Evolutionary conservation across 179 eudicot species (phyloP).

Genomic region (Sideroxylon spinosum): DNA sequence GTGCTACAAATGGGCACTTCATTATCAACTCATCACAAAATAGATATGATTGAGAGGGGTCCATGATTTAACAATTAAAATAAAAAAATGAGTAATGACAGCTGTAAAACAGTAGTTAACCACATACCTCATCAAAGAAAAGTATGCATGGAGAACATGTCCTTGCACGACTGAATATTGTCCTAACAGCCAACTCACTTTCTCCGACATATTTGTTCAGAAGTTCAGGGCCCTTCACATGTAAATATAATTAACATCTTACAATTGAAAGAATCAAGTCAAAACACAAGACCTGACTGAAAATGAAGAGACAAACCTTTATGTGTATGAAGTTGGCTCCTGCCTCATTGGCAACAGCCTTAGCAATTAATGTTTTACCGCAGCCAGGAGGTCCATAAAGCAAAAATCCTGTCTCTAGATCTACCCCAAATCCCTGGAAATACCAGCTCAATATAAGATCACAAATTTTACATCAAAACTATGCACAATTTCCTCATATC

Average conservation of each 20-base stretch:
- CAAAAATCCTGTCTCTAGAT: constrained; percentile 73
- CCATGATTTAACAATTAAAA: not conserved
- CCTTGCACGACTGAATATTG: constrained; percentile 80
- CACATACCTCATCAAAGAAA: constrained; percentile 89
- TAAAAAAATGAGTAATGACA: not conserved
- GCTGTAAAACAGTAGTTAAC: not conserved
- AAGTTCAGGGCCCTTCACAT: constrained; percentile 77
- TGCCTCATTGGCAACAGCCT: constrained; percentile 92
- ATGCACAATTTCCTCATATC: not conserved
- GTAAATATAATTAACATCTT: constrained; percentile 4
- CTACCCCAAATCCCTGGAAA: constrained; percentile 51
- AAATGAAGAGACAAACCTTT: constrained; percentile 47
- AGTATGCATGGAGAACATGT: constrained; percentile 92
- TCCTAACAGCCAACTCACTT: constrained; percentile 78
- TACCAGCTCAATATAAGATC: not conserved
- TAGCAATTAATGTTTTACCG: constrained; percentile 92
- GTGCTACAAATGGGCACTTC: too few relatives aligned
- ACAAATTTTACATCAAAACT: not conserved
- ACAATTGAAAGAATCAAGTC: not conserved
- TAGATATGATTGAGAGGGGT: not conserved
- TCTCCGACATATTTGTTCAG: constrained; percentile 90
- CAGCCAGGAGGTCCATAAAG: constrained; percentile 98
- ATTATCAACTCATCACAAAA: too few relatives aligned
- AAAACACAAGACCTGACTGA: not conserved
- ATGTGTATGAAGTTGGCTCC: constrained; percentile 92